These are phyloP conservation scores for Phaeosphaeriaceae sp. DNA, from an alignment of 2,329 filamentous ascomycete species.

Conservation along the genomic window DNA sequence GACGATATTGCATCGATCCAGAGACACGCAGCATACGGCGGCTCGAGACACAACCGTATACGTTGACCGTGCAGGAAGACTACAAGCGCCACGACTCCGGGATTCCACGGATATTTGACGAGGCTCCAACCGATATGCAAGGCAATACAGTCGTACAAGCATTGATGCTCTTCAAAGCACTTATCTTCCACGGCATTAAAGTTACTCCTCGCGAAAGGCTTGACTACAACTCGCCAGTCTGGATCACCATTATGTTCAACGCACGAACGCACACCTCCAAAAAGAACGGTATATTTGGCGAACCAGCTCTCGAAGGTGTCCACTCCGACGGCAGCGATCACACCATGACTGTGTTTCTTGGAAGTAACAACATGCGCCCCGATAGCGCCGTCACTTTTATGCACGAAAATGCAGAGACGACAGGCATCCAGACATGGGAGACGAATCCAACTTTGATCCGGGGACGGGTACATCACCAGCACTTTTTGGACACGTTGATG, in stretches of 20 bases:
- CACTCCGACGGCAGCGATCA: slow-evolving; percentile 2
- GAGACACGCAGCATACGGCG: slow-evolving; percentile 6
- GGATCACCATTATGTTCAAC: slow-evolving; percentile 8
- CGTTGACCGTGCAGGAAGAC: slow-evolving; percentile 4
- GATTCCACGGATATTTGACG: slow-evolving; percentile 4
- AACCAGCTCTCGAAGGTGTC: slow-evolving; percentile 6
- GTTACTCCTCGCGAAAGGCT: slow-evolving; percentile 1
- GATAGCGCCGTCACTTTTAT: slow-evolving; percentile 6
- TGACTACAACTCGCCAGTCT: slow-evolving; percentile 1
- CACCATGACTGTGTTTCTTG: slow-evolving; percentile 7
- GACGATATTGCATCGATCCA: slow-evolving; percentile 6
- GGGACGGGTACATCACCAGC: slow-evolving; percentile 4
- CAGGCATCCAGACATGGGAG: slow-evolving; percentile 3
- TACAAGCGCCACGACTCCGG: slow-evolving; percentile 8
- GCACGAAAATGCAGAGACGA: slow-evolving; percentile 4
- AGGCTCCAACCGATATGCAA: slow-evolving; percentile 4
- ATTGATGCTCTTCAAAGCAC: slow-evolving; percentile 5
- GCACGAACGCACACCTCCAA: slow-evolving; percentile 4
- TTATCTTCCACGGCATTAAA: slow-evolving; percentile 2
- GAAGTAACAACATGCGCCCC: slow-evolving; percentile 1
- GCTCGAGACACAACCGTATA: slow-evolving; percentile 1
- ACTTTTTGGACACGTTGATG: slow-evolving; percentile 3
- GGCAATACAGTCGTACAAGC: slow-evolving; percentile 7
- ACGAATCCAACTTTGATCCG: slow-evolving; percentile 2
- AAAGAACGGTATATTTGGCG: slow-evolving; percentile 2